Evolutionary conservation across 257 asterid species (phyloP), one percentile per base, ranked within the genome.

Genomic region (Gentiana dahurica): DNA sequence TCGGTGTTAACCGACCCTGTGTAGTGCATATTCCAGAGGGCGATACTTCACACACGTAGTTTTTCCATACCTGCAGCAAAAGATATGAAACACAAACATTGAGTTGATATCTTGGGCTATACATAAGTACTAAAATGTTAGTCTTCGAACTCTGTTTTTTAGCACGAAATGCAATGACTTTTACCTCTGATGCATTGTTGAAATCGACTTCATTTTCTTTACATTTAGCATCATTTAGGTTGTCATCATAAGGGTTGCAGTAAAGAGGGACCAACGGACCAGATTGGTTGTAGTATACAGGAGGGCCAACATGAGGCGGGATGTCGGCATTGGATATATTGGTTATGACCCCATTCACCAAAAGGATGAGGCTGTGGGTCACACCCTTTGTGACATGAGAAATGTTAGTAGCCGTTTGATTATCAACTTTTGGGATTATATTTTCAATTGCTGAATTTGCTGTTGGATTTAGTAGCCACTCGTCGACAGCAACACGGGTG

Each of bases 391-490:
- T 61, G 12, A 65, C 68, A 1, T 60, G 44, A 12, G 58, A 55
- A 7, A 73, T 76, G n/a, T 66, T 51, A 48, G 64, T 55, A 37
- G 72, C 72, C 24, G 61, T 69, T 51, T 38, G 12, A 32, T 47
- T 38, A 43, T 76, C 70, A 33, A 64, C 76, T 37, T 59, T 63
- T 2, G 82, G 82, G 41, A 76, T 66, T 52, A 76, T 60, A 12
- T 43, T 49, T 38, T 69, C 76, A 12, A 76, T 65, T 4, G 78
- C 57, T 36, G 82, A 69, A 63, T 50, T 34, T n/a, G 72, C 71
- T 1, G 15, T 62, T n/a, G 82, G 79, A 51, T 67, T 76, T 33
- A 56, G 71, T n/a, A 57, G 68, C 82, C 82, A 76, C 36, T 72
- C 64, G 8, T 68, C 71, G 64, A 76, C 64, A 9, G 82, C 75